Evolutionary conservation across 306 rosid genomes (phyloP).

Genomic region (Ceratonia siliqua): DNA sequence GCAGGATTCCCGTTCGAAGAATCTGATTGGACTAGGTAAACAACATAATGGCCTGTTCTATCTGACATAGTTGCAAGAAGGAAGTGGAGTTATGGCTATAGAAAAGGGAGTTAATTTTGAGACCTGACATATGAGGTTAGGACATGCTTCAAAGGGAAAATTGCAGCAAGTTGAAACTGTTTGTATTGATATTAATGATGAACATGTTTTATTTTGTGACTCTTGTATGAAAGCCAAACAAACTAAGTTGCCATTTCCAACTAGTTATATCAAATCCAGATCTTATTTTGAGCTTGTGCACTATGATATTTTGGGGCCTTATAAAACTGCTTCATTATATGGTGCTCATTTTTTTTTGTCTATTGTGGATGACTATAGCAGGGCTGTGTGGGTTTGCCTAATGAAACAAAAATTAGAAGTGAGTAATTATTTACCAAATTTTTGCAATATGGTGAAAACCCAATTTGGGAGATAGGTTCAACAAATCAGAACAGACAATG

Average conservation of each 20-base stretch:
- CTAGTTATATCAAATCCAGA: background rate
- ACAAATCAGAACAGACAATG: too few relatives aligned
- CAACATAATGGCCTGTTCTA: background rate
- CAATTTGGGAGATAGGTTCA: too few relatives aligned
- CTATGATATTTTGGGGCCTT: background rate
- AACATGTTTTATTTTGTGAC: too few relatives aligned
- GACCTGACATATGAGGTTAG: background rate
- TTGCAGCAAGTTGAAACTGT: background rate
- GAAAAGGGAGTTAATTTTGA: accelerated
- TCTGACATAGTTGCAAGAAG: background rate
- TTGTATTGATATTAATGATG: too few relatives aligned
- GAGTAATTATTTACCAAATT: background rate
- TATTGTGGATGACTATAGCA: background rate
- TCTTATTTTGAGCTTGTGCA: background rate
- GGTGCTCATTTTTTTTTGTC: background rate
- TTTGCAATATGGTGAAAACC: background rate
- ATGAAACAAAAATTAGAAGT: background rate
- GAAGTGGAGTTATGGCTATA: accelerated
- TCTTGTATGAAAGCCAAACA: background rate
- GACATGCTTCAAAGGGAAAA: background rate
- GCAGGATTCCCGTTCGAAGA: background rate
- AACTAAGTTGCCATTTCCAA: background rate
- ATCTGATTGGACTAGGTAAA: background rate
- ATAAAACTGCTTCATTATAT: background rate
- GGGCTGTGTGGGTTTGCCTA: background rate